Evolutionary conservation across 1,139 yeast genomes (phyloP).

Genomic region (Taphrina pruni): DNA sequence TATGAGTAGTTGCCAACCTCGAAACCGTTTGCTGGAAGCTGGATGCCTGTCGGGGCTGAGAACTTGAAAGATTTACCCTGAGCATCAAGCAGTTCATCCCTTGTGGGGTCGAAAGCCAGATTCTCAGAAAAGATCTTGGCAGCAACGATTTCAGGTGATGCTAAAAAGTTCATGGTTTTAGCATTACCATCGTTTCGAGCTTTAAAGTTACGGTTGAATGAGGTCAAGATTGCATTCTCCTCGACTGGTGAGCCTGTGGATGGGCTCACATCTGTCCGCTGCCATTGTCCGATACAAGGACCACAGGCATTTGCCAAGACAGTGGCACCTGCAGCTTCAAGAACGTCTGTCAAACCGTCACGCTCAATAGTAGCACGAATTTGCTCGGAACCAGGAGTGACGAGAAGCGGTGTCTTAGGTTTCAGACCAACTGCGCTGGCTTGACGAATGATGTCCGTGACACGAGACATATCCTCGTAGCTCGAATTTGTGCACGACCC

Average conservation of each 20-base stretch:
- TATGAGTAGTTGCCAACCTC: conserved; percentile 74
- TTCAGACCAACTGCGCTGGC: conserved; percentile 85
- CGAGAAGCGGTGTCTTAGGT: conserved; percentile 89
- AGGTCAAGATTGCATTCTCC: conserved; percentile 87
- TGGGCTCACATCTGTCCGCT: conserved; percentile 72
- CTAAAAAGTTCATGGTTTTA: conserved; percentile 92
- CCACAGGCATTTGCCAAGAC: conserved; percentile 98
- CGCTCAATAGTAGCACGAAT: conserved; percentile 96
- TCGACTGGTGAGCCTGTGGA: conserved; percentile 30
- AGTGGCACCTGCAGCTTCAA: conserved; percentile 82
- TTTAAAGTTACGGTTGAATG: conserved; percentile 94
- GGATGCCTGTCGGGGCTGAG: conserved; percentile 78
- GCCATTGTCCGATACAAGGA: conserved; percentile 99
- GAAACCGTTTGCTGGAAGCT: conserved; percentile 81
- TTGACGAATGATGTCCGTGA: conserved; percentile 82
- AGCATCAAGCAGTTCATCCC: conserved; percentile 69
- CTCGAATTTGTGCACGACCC: conserved; percentile 98
- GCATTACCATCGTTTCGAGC: conserved; percentile 98
- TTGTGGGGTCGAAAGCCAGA: conserved; percentile 84
- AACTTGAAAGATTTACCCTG: conserved; percentile 77
- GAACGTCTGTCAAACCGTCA: conserved; percentile 82
- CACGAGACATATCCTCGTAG: conserved; percentile 96
- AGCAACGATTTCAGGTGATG: conserved; percentile 96
- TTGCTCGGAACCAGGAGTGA: conserved; percentile 99
- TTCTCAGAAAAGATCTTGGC: conserved; percentile 95